A percentile compares a stretch with the other conserved stretches of the same genome.
Conservation (phyloP, 2,329 filamentous ascomycete genomes). For the Pyrenochaeta sp. region DNA sequence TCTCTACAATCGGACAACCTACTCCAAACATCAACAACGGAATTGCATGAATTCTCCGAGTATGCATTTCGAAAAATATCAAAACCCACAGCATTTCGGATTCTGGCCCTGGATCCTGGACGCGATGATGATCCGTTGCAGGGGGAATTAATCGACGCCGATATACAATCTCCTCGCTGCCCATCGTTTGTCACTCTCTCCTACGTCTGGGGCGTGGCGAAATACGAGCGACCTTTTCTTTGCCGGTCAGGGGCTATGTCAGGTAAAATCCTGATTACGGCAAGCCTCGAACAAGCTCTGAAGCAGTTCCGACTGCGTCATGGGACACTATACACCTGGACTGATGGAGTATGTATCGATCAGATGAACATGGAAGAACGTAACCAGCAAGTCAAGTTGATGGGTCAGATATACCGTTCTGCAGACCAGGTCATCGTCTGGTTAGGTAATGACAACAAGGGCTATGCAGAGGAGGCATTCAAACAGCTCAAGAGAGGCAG, state of each 20-base stretch:
- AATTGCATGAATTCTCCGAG: too few species aligned
- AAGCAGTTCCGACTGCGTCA: background rate
- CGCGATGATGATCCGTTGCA: background rate
- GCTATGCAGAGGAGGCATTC: background rate
- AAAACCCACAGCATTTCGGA: too few species aligned
- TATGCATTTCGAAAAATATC: too few species aligned
- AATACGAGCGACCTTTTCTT: background rate
- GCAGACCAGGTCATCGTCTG: slow-evolving; percentile 3
- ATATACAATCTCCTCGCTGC: background rate
- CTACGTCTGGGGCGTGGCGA: background rate
- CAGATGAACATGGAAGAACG: slow-evolving; percentile 17
- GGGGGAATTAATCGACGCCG: background rate
- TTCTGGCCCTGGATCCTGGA: background rate
- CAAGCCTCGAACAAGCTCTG: background rate
- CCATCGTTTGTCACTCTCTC: background rate
- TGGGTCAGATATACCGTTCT: slow-evolving; percentile 20
- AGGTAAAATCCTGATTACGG: background rate
- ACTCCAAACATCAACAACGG: too few species aligned
- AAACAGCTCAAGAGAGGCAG: background rate
- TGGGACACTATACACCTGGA: slow-evolving; percentile 19
- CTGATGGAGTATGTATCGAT: slow-evolving; percentile 43
- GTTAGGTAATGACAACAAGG: slow-evolving; percentile 21
- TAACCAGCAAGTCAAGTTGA: slow-evolving; percentile 21
- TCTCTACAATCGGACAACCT: too few species aligned
- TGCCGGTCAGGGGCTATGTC: background rate